Percentiles rank a stretch among this genome's conserved stretches.
phyloP scores from a whole-genome alignment of 192 early-diverging fungal genomes.

The Radiomyces spectabilis region DNA sequence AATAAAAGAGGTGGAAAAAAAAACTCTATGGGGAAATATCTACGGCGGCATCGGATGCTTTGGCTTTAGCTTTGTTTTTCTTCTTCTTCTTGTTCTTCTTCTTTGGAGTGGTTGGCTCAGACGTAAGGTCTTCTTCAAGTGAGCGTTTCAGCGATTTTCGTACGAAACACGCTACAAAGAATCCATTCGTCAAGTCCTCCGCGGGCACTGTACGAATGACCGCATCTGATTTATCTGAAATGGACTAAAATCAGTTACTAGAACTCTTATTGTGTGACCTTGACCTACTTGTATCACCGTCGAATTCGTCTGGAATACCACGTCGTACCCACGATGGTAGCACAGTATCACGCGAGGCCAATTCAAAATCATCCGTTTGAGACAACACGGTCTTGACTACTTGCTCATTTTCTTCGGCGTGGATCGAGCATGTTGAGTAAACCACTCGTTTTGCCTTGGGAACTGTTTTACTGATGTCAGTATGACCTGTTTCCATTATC shows the following conservation, averaged over 20 bases:
- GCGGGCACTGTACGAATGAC: constrained; percentile 73
- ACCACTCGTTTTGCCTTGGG: constrained; percentile 75
- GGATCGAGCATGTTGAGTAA: constrained; percentile 97
- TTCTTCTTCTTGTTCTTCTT: constrained; percentile 16
- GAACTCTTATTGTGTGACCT: constrained; percentile 14
- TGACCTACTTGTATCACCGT: too few relatives aligned
- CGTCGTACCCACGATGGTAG: constrained; percentile 78
- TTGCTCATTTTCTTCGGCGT: constrained; percentile 87
- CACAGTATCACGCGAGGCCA: constrained; percentile 45
- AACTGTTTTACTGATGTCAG: constrained; percentile 25
- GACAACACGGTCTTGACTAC: constrained; percentile 73
- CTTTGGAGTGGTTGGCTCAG: background rate
- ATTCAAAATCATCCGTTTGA: constrained; percentile 44
- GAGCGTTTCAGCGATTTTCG: constrained; percentile 30
- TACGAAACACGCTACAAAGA: constrained; percentile 95
- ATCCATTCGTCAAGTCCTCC: constrained; percentile 85
- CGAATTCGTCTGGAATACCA: constrained; percentile 51
- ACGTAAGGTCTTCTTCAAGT: background rate
- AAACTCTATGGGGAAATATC: too few relatives aligned
- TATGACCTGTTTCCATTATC: too few relatives aligned
- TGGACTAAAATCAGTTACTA: constrained; percentile 14
- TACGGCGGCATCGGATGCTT: too few relatives aligned
- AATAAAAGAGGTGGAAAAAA: too few relatives aligned
- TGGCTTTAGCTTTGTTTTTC: too few relatives aligned
- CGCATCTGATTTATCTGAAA: constrained; percentile 41